Evolutionary conservation across 345 rosid genomes (phyloP).

Genomic region (Eutrema yunnanense): DNA sequence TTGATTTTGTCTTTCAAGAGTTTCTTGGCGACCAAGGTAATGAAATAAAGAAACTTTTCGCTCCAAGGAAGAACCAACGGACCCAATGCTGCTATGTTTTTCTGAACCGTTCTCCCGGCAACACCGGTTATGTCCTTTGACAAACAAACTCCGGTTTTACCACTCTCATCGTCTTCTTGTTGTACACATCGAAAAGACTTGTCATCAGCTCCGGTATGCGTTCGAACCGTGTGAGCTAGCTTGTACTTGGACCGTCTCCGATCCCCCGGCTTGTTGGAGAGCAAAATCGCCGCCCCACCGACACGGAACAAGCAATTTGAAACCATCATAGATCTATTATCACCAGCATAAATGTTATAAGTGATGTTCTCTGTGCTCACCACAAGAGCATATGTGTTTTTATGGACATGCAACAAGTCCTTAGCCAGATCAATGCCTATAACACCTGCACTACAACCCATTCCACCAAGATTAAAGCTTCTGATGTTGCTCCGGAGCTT

Average conservation of each 20-base stretch:
- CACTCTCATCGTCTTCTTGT: constrained; percentile 61
- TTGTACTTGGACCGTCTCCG: constrained; percentile 54
- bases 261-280: constrained; percentile 53
- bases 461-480: constrained; percentile 67
- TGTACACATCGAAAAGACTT: constrained; percentile 61
- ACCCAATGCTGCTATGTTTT: constrained; percentile 68
- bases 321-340: constrained; percentile 66
- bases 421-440: constrained; percentile 61
- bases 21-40: constrained; percentile 51
- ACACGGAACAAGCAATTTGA: constrained; percentile 66
- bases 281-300: constrained; percentile 57
- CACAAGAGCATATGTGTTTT: constrained; percentile 66
- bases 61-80: constrained; percentile 80
- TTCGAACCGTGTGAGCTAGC: constrained; percentile 60
- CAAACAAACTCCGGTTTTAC: constrained; percentile 54
- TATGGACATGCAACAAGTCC: constrained; percentile 57
- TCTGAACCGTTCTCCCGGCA: constrained; percentile 61
- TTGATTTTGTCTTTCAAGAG: constrained; percentile 49
- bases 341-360: constrained; percentile 59
- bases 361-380: constrained; percentile 76
- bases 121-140: constrained; percentile 61
- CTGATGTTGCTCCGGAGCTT: constrained; percentile 53
- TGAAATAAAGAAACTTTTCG: constrained; percentile 64
- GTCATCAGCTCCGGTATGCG: constrained; percentile 66
- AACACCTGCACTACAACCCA: constrained; percentile 84